Base-by-base conservation (phyloP, 208 protist species). In the Wallacemonas sp. region DNA sequence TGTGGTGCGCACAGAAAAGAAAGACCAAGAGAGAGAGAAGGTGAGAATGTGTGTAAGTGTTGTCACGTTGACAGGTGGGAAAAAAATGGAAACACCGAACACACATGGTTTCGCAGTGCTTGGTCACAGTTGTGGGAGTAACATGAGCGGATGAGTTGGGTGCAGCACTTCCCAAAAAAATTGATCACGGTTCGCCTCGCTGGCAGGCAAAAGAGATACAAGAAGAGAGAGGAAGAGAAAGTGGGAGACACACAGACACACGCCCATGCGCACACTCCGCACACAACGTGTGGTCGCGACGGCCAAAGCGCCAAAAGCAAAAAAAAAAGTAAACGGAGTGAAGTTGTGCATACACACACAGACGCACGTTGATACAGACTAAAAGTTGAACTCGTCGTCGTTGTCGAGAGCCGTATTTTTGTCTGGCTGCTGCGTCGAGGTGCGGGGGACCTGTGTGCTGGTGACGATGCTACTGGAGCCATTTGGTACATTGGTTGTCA, bases 301-400 rank as follows among this genome's bases (percentile, higher is more conserved):
- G n/a, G n/a, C n/a, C n/a, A n/a, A 66, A 67, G n/a, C 24, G 44
- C 5, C 21, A 21, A 24, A 54, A 47, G 58, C 56, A 43, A 75
- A 57, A 74, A 74, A 66, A 68, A 78, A 34, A 76, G 43, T 47
- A 60, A 47, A 32, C 56, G n/a, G n/a, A 3, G 52, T 17, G 27
- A n/a, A 17, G 9, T 8, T 58, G 27, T 30, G 27, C 4, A 32
- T 5, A 32, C 24, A 6, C 56, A 23, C 19, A 65, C 19, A 26
- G 12, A 49, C 14, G 17, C 6, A 6, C 16, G 14, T 39, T 41
- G 46, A 39, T 19, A 56, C 33, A 46, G 17, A 48, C 33, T 84
- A 95, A 68, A 95, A 95, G 72, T 91, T 92, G 70, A 95, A 95
- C 70, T 92, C 89, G 65, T 95, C 89, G 49, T 87, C 89, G 55